Conservation (phyloP, 2,329 filamentous ascomycete species). For the Paecilomyces niveus region DNA sequence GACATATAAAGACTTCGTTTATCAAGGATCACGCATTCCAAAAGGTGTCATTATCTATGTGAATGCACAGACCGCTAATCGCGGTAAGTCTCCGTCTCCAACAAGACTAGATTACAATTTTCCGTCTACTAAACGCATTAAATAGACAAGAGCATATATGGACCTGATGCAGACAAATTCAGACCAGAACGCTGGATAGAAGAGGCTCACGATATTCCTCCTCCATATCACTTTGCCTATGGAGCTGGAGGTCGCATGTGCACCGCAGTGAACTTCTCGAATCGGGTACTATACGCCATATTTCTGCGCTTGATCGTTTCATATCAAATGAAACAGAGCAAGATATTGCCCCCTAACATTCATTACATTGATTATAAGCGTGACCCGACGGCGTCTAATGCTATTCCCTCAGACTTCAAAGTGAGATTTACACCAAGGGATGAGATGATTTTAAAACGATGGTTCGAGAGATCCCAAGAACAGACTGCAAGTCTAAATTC, state of each 20-base stretch:
- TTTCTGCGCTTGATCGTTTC: slow-evolving; percentile 14
- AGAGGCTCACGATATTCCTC: slow-evolving; percentile 5
- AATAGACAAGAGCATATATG: slow-evolving; percentile 1
- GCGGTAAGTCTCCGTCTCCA: background rate
- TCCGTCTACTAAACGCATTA: background rate
- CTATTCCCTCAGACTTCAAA: slow-evolving; percentile 7
- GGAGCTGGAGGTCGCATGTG: slow-evolving; percentile 14
- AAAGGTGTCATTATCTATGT: background rate
- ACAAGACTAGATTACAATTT: background rate
- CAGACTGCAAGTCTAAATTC: background rate
- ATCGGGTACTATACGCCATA: slow-evolving; percentile 13
- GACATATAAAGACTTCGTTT: slow-evolving; percentile 5
- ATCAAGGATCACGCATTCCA: background rate
- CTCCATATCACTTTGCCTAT: slow-evolving; percentile 13
- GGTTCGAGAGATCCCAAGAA: slow-evolving; percentile 1
- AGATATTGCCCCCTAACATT: slow-evolving; percentile 3
- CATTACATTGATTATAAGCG: slow-evolving; percentile 14
- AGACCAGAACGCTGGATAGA: slow-evolving; percentile 6
- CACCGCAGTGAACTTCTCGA: slow-evolving; percentile 14
- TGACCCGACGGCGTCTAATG: slow-evolving; percentile 10
- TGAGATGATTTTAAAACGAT: background rate
- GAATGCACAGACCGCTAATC: background rate
- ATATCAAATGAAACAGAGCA: slow-evolving; percentile 8
- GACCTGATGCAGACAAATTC: slow-evolving; percentile 3
- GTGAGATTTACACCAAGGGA: slow-evolving; percentile 4